Evolutionary conservation across 2,329 filamentous ascomycete species (phyloP), one percentile per base, ranked within the genome.

Genomic region (Ceratocystis cacaofunesta): DNA sequence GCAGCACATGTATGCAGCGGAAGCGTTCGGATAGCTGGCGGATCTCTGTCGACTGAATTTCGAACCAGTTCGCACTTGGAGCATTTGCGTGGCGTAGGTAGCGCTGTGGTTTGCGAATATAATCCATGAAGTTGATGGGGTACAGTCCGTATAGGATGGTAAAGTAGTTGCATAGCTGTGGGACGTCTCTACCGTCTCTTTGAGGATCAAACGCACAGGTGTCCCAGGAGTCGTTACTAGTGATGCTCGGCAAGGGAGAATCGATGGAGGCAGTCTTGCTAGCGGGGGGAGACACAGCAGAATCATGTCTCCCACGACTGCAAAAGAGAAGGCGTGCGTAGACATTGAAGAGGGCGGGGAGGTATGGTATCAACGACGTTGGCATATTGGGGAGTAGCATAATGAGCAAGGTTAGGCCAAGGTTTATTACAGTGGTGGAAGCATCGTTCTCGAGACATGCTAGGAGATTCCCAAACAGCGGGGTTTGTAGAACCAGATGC

Each of bases 381-480:
- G 89, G 89, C 74, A 92, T 89, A 71, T 92, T 88, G 1, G 89
- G 89, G 62, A 94, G 74, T 32, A 92, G 83, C 89, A 94, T 94
- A 69, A 89, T 86, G 67, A 94, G 75, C 6, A 85, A 83, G 3
- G 87, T 88, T 63, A 94, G 76, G 0, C 88, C 87, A 55, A 90
- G 77, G 1, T 88, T 88, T n/a, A 92, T 80, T 2, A 88, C 83
- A 0, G 86, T 86, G 0, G 88, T 89, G 0, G 88, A 92, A 1
- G 87, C 88, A 73, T 94, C 89, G 65, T 82, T 82, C 74, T 90
- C 87, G 1, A 94, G 78, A 68, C 88, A 92, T 71, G 82, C 84
- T 63, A 92, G 76, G 22, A 94, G 77, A 71, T 87, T 84, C 66
- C 82, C 80, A 69, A 94, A 86, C 1, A 94, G 77, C 0, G 85